phyloP scores from a whole-genome alignment of 352 stramenopile species.

The Globisporangium spinosum region DNA sequence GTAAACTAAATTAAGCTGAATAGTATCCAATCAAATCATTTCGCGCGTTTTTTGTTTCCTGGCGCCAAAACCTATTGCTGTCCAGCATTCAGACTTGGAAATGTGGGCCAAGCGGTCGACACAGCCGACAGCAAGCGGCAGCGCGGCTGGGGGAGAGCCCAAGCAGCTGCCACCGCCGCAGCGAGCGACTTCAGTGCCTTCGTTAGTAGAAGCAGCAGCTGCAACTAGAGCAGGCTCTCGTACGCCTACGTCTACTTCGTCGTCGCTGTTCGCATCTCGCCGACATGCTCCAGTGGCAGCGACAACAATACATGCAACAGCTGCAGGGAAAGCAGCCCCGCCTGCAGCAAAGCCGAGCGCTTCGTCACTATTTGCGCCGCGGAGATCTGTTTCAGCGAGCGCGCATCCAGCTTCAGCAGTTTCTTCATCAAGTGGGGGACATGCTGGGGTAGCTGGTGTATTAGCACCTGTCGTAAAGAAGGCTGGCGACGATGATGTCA shows the following conservation, averaged over 20 bases:
- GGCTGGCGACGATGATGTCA: conserved; percentile 18
- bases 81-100: neutral
- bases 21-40: conserved; percentile 31
- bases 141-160: neutral
- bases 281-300: neutral
- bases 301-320: too few relatives aligned
- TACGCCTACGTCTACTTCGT: neutral
- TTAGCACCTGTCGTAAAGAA: conserved; percentile 2
- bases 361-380: conserved; percentile 6
- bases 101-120: conserved; percentile 43
- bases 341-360: neutral
- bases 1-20: neutral
- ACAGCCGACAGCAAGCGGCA: conserved; percentile 4
- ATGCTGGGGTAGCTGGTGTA: neutral
- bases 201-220: conserved; percentile 7
- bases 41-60: conserved; percentile 12
- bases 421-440: neutral
- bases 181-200: neutral
- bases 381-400: neutral
- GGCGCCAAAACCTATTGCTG: neutral
- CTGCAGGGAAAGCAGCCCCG: neutral
- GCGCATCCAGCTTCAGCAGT: neutral
- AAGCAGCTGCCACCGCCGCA: conserved; percentile 1
- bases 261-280: conserved; percentile 11
- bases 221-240: neutral